phyloP scores from a whole-genome alignment of 345 rosid species.

The Garcia nutans region DNA sequence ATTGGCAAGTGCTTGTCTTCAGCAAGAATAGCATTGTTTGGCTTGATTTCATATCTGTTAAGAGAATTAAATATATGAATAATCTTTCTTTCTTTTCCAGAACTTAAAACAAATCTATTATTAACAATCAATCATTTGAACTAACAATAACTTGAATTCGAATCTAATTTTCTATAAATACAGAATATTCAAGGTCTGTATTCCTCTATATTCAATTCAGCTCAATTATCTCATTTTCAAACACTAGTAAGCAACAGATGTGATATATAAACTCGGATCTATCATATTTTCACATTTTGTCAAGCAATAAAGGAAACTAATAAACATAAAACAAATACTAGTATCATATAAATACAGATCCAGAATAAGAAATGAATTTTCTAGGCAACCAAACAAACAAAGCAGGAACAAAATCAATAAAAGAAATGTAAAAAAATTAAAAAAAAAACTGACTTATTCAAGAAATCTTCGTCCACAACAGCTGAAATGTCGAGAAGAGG shows the following conservation, averaged over 20 bases:
- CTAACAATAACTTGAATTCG: not conserved
- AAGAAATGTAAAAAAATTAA: not conserved
- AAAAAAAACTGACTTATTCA: constrained; percentile 49
- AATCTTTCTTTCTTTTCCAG: too few species aligned
- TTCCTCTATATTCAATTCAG: not conserved
- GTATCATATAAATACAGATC: not conserved
- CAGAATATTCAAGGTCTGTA: not conserved
- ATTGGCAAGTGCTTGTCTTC: constrained; percentile 93
- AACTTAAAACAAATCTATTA: not conserved
- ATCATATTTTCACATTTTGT: not conserved
- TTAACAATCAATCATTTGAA: not conserved
- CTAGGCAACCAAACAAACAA: not conserved
- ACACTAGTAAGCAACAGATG: constrained; percentile 2
- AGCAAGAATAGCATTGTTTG: constrained; percentile 89
- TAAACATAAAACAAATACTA: not conserved
- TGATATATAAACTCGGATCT: not conserved
- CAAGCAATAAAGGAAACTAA: not conserved
- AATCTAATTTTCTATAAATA: too few species aligned
- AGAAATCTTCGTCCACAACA: constrained; percentile 83
- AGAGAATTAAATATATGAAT: not conserved
- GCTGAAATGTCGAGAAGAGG: constrained; percentile 98
- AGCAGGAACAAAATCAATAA: not conserved
- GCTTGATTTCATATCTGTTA: constrained; percentile 73
- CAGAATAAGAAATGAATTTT: not conserved
- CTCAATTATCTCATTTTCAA: not conserved